Conservation (phyloP, 129 eudicot species). For the Lonicera japonica region DNA sequence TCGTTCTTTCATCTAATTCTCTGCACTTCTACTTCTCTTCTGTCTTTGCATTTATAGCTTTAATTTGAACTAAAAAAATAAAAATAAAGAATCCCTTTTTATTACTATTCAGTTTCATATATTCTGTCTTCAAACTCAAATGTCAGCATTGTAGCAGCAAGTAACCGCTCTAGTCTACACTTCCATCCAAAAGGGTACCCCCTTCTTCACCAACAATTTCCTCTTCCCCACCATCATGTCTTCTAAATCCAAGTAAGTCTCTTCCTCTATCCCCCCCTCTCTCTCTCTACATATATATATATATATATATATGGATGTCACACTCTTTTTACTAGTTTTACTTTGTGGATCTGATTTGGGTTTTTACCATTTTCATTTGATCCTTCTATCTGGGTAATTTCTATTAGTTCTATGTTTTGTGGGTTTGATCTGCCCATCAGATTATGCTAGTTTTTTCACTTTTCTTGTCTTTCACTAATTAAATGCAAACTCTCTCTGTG, state of each 20-base stretch:
- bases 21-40: conserved; percentile 2
- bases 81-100: too few species aligned
- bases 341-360: conserved; percentile 21
- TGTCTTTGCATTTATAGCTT: background rate
- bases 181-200: background rate
- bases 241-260: conserved; percentile 73
- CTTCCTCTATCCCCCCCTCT: background rate
- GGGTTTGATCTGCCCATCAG: conserved; percentile 9
- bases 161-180: too few species aligned
- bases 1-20: too few species aligned
- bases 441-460: background rate
- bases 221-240: conserved; percentile 42
- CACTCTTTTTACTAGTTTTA: too few species aligned
- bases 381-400: background rate
- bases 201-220: background rate
- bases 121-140: background rate
- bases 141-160: conserved; percentile 16
- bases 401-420: background rate
- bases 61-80: too few species aligned
- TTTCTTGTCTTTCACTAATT: background rate
- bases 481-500: background rate
- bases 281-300: too few species aligned
- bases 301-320: too few species aligned
- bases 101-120: background rate
- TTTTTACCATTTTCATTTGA: conserved; percentile 6